phyloP scores from a whole-genome alignment of 179 eudicot genomes.

The Heliamphora ciliata region DNA sequence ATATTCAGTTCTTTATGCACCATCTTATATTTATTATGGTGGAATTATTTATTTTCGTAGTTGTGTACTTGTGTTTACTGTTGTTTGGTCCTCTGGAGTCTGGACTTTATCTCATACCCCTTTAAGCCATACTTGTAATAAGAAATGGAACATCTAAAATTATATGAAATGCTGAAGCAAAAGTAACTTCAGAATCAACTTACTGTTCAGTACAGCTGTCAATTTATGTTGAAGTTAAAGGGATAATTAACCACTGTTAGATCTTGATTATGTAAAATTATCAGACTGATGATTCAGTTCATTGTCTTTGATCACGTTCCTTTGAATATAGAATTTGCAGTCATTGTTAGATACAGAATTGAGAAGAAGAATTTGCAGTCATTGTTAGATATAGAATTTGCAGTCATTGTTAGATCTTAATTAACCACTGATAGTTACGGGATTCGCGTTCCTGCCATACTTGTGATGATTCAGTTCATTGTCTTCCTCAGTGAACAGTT shows the following conservation, averaged over 20 bases:
- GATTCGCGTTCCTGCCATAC: too few relatives aligned
- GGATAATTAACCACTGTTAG: background rate
- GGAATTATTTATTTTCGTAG: background rate
- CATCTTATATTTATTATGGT: background rate
- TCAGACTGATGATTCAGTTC: conserved; percentile 7
- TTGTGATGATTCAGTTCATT: too few relatives aligned
- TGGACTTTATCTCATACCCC: background rate
- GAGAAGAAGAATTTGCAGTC: too few relatives aligned
- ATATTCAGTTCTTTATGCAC: conserved; percentile 6
- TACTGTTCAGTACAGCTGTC: background rate
- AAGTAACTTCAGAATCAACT: background rate
- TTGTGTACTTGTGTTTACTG: background rate
- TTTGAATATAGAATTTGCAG: background rate
- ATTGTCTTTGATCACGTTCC: background rate
- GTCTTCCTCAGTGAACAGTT: too few relatives aligned
- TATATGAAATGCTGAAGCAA: background rate
- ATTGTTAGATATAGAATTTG: too few relatives aligned
- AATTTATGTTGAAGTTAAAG: background rate
- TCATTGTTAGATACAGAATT: background rate
- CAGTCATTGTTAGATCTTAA: too few relatives aligned
- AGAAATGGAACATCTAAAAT: background rate
- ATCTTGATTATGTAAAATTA: background rate
- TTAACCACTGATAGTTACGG: too few relatives aligned
- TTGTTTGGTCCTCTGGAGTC: background rate
- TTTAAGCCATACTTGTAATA: background rate